A percentile compares a stretch with the other conserved stretches of the same genome.
Conservation (phyloP, 2,329 filamentous ascomycete genomes). For the Chrysoporthe deuterocubensis region DNA sequence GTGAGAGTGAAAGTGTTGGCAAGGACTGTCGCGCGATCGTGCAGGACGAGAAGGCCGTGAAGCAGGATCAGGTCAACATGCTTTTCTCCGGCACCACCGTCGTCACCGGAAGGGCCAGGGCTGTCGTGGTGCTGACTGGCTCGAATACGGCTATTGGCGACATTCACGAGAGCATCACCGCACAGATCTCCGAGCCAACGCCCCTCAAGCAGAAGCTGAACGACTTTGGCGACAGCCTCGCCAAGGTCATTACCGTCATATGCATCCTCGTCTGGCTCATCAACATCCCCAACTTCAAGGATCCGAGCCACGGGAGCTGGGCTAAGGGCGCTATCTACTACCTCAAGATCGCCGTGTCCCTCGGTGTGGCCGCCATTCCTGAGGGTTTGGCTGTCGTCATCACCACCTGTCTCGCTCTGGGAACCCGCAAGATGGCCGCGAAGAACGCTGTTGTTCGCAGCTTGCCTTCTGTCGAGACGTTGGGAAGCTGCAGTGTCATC, state of each 20-base stretch:
- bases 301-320: constrained; percentile 91
- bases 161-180: constrained; percentile 97
- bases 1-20: constrained; percentile 94
- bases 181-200: constrained; percentile 96
- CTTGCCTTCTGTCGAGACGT: constrained; percentile 93
- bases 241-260: constrained; percentile 97
- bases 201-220: constrained; percentile 98
- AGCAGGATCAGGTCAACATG: constrained; percentile 98
- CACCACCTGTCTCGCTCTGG: constrained; percentile 94
- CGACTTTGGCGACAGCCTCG: constrained; percentile 93
- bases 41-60: constrained; percentile 81
- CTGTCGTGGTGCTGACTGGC: constrained; percentile 88
- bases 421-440: constrained; percentile 97
- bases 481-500: constrained; percentile 98
- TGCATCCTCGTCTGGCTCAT: constrained; percentile 97
- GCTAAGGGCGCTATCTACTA: constrained; percentile 99
- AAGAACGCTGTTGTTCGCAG: constrained; percentile 98
- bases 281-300: constrained; percentile 96
- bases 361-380: constrained; percentile 96
- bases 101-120: constrained; percentile 89
- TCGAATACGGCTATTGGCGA: constrained; percentile 93
- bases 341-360: constrained; percentile 97
- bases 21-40: constrained; percentile 74
- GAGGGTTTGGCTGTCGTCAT: constrained; percentile 98
- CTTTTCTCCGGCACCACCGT: constrained; percentile 98